Base-by-base conservation (phyloP, 2,329 filamentous ascomycete species). In the Phialophora macrospora region DNA sequence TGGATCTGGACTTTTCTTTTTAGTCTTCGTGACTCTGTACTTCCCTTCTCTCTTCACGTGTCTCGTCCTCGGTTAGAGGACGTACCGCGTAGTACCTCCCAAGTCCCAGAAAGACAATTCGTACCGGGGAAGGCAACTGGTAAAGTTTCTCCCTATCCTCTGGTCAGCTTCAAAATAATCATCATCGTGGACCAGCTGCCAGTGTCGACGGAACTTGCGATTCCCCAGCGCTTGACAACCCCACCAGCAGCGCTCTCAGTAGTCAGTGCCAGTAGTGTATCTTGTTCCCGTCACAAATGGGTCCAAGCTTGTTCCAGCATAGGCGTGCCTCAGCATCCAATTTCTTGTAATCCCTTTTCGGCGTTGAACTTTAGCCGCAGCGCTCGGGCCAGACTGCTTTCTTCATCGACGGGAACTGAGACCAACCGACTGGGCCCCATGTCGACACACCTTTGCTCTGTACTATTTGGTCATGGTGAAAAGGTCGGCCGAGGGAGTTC, bases 341-440 rank as follows among this genome's bases (percentile, higher is more conserved):
- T 69, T 64, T 69, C 67, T 69, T 49, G 65, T 41, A 55, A 59
- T 67, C 65, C 67, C 62, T 28, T 65, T 67, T 67, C 38, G 62
- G 49, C 52, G 55, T 60, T 51, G 67, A 61, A 67, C 61, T 69
- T 59, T 67, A 55, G 24, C 44, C 63, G 58, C 63, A 64, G 56
- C 66, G 46, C 66, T 66, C 60, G 66, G 66, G 63, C 66, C 66
- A 68, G 66, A 68, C 62, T 66, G 59, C 49, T 41, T 51, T 60
- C 58, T 46, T 60, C 55, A 48, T 46, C 59, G 22, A 32, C 55
- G 60, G 60, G 44, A 65, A 60, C 62, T 65, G 60, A 68, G 63
- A 68, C 48, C 44, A 30, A 48, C 55, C 52, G 32, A 51, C 57
- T 32, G 34, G 61, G 64, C 41, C 66, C 66, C 66, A 63, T 68